Evolutionary conservation across 306 rosid genomes (phyloP), one percentile per base, ranked within the genome.

Genomic region (Glycine latifolia): DNA sequence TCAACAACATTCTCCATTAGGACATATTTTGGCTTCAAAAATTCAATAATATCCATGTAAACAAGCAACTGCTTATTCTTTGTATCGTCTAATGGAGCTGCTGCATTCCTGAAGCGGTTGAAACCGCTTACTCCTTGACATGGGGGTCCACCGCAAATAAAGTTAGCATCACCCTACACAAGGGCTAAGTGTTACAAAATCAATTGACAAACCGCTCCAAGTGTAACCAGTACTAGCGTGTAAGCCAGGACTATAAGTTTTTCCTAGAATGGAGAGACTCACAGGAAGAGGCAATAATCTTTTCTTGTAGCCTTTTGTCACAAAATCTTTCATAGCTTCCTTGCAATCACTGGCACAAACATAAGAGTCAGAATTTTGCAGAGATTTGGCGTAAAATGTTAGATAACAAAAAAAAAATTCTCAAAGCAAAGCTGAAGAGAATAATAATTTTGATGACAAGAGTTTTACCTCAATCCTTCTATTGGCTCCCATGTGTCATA

Each of bases 1-100:
- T 92, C 98, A 0, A 94, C 97, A 0, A 94, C 98, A 68, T 94
- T 94, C 67, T 94, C 98, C 98, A 94, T 94, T 31, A 94, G 85
- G 3, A 91, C 91, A 52, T 74, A 91, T 10, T 86, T 90, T 3
- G 98, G 98, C 73, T 80, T 87, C 3, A 94, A 39, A 66, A 81
- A 91, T 2, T 87, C 82, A 11, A 94, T 90, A 0, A 92, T 86
- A 26, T 92, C 89, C 95, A 94, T 89, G 46, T 65, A 94, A 8
- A 94, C 97, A 17, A 85, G 2, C 8, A 92, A 44, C 48, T 92
- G 98, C 31, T 46, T 55, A 66, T 94, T 94, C 15, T 92, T 92
- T 2, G 17, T 76, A 85, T 94, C 98, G 3, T 85, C 84, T 5
- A 92, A 70, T 1, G 97, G 98, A 39, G 76, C 85, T 0, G 73